Evolutionary conservation across 805 yeast species (phyloP), one percentile per base, ranked within the genome.

Genomic region (Diddensiella caesifluorescens): DNA sequence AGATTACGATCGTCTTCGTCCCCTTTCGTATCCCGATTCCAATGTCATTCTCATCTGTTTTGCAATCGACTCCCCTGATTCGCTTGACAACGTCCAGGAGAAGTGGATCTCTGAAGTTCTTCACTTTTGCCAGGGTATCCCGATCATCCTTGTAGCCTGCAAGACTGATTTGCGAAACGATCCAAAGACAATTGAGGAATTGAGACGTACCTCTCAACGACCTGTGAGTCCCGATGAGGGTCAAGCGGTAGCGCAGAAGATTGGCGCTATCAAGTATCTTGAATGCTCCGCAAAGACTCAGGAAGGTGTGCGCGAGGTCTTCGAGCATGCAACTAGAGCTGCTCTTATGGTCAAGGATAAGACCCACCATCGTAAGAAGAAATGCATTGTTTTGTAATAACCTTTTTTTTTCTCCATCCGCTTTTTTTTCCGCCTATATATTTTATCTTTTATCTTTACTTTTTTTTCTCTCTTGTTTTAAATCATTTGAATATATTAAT

Each of bases 201-300:
- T 87, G 56, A 71, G 80, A 61, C 79, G 79, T 56, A 77, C 80
- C 49, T 81, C 83, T 51, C 85, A 81, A 65, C 78, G 77, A 59
- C 95, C 95, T 34, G 94, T 87, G 40, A 63, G 90, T 13, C 61
- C 83, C 33, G 74, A 83, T 46, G 95, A 87, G 66, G 95, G 95
- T 56, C 83, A 82, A 65, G 74, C 79, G 42, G 92, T 85, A 51
- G 95, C 95, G 48, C 83, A 83, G 55, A 83, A 83, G 70, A 87
- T 87, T 57, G 94, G 92, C 56, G 95, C 95, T 47, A 68, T 79
- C 50, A 77, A 80, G 62, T 87, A 87, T 65, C 74, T 84, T 59
- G 96, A 87, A 71, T 87, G 96, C 73, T 86, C 95, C 39, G 95
- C 95, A 27, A 83, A 82, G 69, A 79, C 86, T 53, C 88, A 88